Evolutionary conservation across 1,284 basidiomycete species (phyloP), one percentile per base, ranked within the genome.

Genomic region (Trichosporon asahii): DNA sequence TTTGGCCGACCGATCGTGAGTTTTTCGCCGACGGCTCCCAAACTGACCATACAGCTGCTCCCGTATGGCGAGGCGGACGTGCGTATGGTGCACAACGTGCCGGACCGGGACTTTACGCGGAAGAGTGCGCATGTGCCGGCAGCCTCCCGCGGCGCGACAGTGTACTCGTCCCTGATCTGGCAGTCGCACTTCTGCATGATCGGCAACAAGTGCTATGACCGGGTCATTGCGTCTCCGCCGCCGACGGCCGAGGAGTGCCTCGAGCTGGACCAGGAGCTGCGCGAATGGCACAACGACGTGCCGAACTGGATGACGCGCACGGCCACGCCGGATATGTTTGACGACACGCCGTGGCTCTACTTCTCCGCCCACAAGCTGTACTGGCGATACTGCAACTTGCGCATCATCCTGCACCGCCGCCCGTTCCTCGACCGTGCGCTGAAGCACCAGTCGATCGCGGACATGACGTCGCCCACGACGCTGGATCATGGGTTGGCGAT

Each of bases 1-100:
- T 78, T 78, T 46, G 76, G 76, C 1, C 70, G 76, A 0, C 76
- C 77, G 2, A 74, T 76, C 15, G 74, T 75, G 49, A 70, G 74
- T 68, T 15, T 14, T 93, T 8, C 12, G 33, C 31, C 44, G 8
- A 14, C 27, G 11, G 21, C 21, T 2, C 12, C 8, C 5, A 5
- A 11, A 27, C 61, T 70, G 33, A 66, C n/a, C 46, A 14, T 7
- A 23, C 46, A 74, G 73, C 70, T 76, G 2, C 72, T 76, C 1
- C 74, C 74, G 0, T 66, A 72, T 11, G 67, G 44, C 33, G 73
- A 74, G 25, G 71, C 74, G 3, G 74, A 76, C 65, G 71, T 73
- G 46, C 55, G 65, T 12, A 63, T 64, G 25, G 72, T 74, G 25
- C 71, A 70, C 65, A 74, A 76, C 46, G 70, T 72, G 12, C 63